Base-by-base conservation (phyloP, 108 stramenopile species). In the Nitzschia sp. region DNA sequence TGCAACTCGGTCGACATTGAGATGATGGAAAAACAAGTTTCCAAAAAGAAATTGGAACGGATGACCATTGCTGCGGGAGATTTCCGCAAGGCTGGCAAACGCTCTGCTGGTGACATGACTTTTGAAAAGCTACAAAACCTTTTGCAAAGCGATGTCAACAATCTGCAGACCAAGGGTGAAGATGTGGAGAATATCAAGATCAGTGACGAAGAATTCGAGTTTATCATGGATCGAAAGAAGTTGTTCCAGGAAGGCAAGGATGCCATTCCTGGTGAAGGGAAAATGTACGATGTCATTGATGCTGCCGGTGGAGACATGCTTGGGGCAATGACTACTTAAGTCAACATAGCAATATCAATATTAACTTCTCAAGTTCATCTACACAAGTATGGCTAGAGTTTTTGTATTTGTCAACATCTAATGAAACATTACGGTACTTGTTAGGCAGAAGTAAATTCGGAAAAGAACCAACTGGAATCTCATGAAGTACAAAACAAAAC, bases 21-120 rank as follows among this genome's bases (percentile, higher is more conserved):
- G 15, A 99, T 99, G 97, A 98, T 99, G 95, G 95, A 96, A 78
- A 91, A 90, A 67, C 90, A 91, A 73, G 85, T 96, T 19, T 93
- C 90, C 20, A 95, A 95, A 63, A 95, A 95, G 84, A 95, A 95
- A 77, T 79, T 98, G 48, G 97, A 96, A 62, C 90, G 97, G 21
- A 94, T 98, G 91, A 89, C 96, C 6, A 96, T 98, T 68, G 87
- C 87, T 34, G 97, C 94, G 21, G 97, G 97, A 14, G 97, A 97
- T 57, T 98, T 96, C 70, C 80, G 93, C 29, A 91, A 93, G 78
- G 95, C 90, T 7, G 97, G 97, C 1, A 46, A 53, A 22, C 82
- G 95, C 12, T 80, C 86, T 22, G 50, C 65, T 9, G 95, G 93
- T 6, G 92, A 90, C 25, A 83, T 97, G 76, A 80, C 81, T 8